These are phyloP conservation scores for Monosporascus sp. DNA, from an alignment of 2,329 filamentous ascomycete species.

Conservation along the genomic window DNA sequence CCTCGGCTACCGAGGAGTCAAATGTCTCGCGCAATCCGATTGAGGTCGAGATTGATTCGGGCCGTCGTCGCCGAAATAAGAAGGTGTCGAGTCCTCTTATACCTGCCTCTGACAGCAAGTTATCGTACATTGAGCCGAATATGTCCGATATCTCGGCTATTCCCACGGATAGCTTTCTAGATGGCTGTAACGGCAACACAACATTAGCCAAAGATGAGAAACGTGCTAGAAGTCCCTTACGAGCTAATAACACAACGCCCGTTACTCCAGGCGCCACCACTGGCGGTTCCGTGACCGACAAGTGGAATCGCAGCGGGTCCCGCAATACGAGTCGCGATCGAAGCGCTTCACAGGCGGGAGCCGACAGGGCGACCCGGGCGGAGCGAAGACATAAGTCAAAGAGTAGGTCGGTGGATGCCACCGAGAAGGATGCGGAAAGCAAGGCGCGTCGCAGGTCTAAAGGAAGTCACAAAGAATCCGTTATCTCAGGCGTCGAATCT, in stretches of 20 bases:
- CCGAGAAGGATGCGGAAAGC: slow-evolving; percentile 44
- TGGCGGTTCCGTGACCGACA: slow-evolving; percentile 35
- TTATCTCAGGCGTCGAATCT: slow-evolving; percentile 48
- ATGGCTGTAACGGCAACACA: slow-evolving; percentile 46
- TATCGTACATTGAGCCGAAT: slow-evolving; percentile 57
- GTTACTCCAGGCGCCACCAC: slow-evolving; percentile 33
- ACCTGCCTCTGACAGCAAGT: slow-evolving; percentile 50
- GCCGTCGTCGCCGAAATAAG: slow-evolving; percentile 48
- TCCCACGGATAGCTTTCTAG: slow-evolving; percentile 56
- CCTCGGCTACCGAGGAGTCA: slow-evolving; percentile 74
- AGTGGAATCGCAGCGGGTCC: slow-evolving; percentile 37
- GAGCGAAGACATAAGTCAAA: slow-evolving; percentile 47
- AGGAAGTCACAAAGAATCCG: slow-evolving; percentile 46
- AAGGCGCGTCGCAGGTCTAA: slow-evolving; percentile 44
- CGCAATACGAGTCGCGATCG: slow-evolving; percentile 39
- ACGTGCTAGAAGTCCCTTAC: slow-evolving; percentile 38
- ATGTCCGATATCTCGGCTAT: slow-evolving; percentile 83
- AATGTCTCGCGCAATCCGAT: slow-evolving; percentile 73
- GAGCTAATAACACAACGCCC: slow-evolving; percentile 32
- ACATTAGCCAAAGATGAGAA: slow-evolving; percentile 28
- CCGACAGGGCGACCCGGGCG: slow-evolving; percentile 36
- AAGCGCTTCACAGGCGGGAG: slow-evolving; percentile 27
- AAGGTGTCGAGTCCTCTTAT: slow-evolving; percentile 60
- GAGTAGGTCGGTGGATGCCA: slow-evolving; percentile 44
- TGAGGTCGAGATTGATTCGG: slow-evolving; percentile 79